Evolutionary conservation across 2,329 filamentous ascomycete species (phyloP), one percentile per base, ranked within the genome.

Genomic region (Grosmannia penicillata): DNA sequence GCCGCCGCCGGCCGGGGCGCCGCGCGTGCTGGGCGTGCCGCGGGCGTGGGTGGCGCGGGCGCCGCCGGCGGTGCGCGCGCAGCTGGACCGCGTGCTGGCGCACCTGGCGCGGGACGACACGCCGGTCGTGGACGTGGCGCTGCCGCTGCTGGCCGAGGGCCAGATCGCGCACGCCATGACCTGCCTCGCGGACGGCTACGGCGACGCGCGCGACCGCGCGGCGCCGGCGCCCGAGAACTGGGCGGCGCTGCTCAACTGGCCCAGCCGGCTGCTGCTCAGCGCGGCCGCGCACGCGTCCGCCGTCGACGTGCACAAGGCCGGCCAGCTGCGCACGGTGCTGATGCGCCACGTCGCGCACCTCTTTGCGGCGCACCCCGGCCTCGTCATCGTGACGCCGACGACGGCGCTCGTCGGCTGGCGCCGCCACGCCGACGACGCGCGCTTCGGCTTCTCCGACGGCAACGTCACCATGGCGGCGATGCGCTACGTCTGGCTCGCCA

Each of bases 401-500:
- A 73, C 75, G 4, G 82, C 86, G 0, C 70, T 80, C 42, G 66
- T 75, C 0, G 86, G 86, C 10, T 93, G 82, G 81, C 71, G 72
- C 30, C 74, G 78, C 19, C 43, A 55, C 10, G 57, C 65, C 2
- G 66, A 62, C 8, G 77, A 82, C 29, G 62, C 75, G 14, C 61
- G 61, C n/a, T 76, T 86, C 50, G 87, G 87, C 3, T 63, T 84
- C 47, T 78, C 69, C 27, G 80, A 95, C 54, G 78, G 69, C 0
- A 85, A 91, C 53, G 65, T 61, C 43, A 77, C 74, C 14, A 62
- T 93, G n/a, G 65, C 71, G 21, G 82, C 73, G 52, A 93, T 94
- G 84, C 74, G 79, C 56, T 94, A 84, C 57, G 76, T 82, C 14
- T 93, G 82, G 71, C 58, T 93, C 26, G 81, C 86, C 7, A 95